Evolutionary conservation across 176 grass and related monocot genomes (phyloP).

Genomic region (Triticum dicoccoides): DNA sequence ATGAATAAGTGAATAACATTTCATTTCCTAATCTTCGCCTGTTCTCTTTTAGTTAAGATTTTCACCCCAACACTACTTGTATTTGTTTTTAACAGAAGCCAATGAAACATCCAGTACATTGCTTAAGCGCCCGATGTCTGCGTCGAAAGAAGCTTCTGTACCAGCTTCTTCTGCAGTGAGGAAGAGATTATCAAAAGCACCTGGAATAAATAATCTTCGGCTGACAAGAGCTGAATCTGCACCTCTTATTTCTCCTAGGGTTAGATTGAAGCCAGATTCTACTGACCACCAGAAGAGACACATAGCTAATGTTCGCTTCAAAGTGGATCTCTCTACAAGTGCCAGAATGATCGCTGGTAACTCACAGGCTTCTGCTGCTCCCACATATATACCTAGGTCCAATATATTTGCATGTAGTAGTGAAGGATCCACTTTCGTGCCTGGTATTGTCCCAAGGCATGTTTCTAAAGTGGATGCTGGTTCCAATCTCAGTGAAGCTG

Average conservation of each 20-base stretch:
- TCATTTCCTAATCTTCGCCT: background rate
- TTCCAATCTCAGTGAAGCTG: constrained; percentile 21
- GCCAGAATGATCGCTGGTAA: background rate
- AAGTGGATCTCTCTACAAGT: constrained; percentile 29
- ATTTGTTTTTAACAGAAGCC: constrained; percentile 38
- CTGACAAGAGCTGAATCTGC: constrained; percentile 49
- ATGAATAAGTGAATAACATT: background rate
- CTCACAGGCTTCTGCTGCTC: constrained; percentile 3
- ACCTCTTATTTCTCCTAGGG: constrained; percentile 36
- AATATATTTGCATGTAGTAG: constrained; percentile 5
- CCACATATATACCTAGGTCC: constrained; percentile 28
- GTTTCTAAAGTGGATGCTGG: constrained; percentile 29
- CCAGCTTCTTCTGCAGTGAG: constrained; percentile 34
- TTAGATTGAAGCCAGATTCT: constrained; percentile 33
- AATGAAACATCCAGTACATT: constrained; percentile 41
- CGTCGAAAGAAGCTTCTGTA: constrained; percentile 40
- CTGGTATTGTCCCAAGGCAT: constrained; percentile 38
- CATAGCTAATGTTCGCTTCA: constrained; percentile 24
- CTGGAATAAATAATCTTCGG: constrained; percentile 28
- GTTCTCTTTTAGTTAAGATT: constrained; percentile 1
- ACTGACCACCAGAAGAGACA: constrained; percentile 35
- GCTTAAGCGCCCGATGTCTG: constrained; percentile 35
- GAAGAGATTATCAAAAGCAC: constrained; percentile 53
- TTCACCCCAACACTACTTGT: background rate
- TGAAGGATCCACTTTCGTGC: constrained; percentile 29